Evolutionary conservation across 257 asterid genomes (phyloP).

Genomic region (Perilla frutescens): DNA sequence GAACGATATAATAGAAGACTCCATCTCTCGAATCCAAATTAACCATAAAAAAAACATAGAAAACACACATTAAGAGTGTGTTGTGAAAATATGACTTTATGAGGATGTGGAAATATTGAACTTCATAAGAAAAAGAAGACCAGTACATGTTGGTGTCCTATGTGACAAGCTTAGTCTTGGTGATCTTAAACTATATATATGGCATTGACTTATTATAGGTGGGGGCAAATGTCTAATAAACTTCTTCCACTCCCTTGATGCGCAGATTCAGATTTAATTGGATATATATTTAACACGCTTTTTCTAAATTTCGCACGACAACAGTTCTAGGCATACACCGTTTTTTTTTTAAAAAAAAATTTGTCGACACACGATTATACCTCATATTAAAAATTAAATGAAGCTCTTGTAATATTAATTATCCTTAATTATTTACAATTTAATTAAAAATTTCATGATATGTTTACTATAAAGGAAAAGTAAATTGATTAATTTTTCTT

Average conservation of each 20-base stretch:
- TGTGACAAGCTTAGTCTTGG: neutral
- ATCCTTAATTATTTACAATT: neutral
- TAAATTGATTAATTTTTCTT: too few relatives aligned
- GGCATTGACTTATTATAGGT: neutral
- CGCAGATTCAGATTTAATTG: neutral
- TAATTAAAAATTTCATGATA: too few relatives aligned
- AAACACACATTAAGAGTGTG: neutral
- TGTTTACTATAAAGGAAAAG: too few relatives aligned
- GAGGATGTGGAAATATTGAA: neutral
- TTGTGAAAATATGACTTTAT: neutral
- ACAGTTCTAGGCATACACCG: too few relatives aligned
- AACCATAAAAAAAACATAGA: neutral
- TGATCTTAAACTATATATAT: too few relatives aligned
- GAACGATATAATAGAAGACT: too few relatives aligned
- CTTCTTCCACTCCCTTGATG: neutral
- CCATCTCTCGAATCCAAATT: too few relatives aligned
- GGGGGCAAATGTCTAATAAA: neutral
- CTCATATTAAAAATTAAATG: neutral
- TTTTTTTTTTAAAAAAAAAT: too few relatives aligned
- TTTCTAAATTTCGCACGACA: too few relatives aligned
- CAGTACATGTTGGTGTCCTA: slow-evolving; percentile 21
- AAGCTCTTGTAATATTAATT: neutral
- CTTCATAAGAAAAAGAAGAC: neutral
- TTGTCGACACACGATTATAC: too few relatives aligned
- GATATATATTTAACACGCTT: neutral